These are phyloP conservation scores for Mycosphaerella arachidis DNA, from an alignment of 2,329 filamentous ascomycete genomes.

Conservation along the genomic window DNA sequence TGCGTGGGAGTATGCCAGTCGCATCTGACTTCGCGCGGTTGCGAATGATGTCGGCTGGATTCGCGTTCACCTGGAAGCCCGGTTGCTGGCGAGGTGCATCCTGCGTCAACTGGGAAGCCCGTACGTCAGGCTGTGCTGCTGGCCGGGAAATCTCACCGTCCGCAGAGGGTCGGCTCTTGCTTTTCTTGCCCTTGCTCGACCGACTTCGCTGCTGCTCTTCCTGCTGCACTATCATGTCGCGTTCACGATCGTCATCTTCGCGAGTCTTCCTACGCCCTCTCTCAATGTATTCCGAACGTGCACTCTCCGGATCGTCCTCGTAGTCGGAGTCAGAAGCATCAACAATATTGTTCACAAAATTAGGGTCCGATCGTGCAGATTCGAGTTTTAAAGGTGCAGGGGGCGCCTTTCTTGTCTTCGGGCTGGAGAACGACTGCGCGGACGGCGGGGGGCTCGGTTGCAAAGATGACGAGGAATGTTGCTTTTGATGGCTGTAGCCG, in stretches of 20 bases:
- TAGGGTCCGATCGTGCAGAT: constrained; percentile 12
- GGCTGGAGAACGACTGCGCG: constrained; percentile 17
- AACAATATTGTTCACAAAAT: constrained; percentile 33
- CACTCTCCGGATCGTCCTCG: constrained; percentile 62
- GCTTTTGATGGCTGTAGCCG: constrained; percentile 10
- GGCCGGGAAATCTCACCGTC: constrained; percentile 6
- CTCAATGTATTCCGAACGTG: constrained; percentile 28
- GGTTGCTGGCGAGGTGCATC: constrained; percentile 12
- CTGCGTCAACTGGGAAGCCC: constrained; percentile 6
- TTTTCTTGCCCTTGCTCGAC: constrained; percentile 67
- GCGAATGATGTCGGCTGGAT: constrained; percentile 27
- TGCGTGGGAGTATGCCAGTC: constrained; percentile 23
- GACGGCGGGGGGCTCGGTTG: constrained; percentile 17
- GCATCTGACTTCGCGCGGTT: constrained; percentile 27
- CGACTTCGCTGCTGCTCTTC: constrained; percentile 62
- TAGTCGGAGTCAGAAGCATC: constrained; percentile 79
- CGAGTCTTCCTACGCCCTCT: constrained; percentile 78
- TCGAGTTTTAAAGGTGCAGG: constrained; percentile 75
- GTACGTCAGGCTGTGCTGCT: constrained; percentile 9
- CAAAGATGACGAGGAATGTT: constrained; percentile 11
- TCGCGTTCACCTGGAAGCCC: constrained; percentile 18
- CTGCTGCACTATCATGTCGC: constrained; percentile 63
- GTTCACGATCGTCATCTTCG: constrained; percentile 77
- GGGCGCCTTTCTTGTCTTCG: constrained; percentile 65
- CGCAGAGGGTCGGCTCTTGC: constrained; percentile 43